phyloP scores from a whole-genome alignment of 345 rosid species.

The Salix brachista region DNA sequence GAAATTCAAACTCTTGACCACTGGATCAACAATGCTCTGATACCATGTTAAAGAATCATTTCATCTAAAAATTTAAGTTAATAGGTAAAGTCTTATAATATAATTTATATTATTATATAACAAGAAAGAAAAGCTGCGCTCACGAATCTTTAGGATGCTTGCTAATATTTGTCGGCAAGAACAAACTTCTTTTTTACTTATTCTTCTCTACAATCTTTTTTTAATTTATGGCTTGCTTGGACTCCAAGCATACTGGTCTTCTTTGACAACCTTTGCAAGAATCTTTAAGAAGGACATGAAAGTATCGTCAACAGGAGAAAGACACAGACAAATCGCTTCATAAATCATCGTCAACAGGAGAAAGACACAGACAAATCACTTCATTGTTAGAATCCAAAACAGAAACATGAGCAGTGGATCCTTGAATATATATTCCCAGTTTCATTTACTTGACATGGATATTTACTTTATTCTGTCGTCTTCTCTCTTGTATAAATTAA shows the following conservation, averaged over 20 bases:
- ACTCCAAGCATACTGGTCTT: not conserved
- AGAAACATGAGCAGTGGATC: too few species aligned
- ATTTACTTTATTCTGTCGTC: not conserved
- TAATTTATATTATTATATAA: too few species aligned
- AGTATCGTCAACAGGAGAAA: not conserved
- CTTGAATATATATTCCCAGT: not conserved
- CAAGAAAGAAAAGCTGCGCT: not conserved
- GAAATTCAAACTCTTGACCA: too few species aligned
- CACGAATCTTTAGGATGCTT: too few species aligned
- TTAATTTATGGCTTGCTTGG: not conserved
- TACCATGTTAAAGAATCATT: too few species aligned
- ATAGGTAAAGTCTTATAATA: accelerated
- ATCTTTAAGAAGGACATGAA: not conserved
- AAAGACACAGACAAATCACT: not conserved
- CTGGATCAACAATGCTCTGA: too few species aligned
- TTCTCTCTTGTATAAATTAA: not conserved
- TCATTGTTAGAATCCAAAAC: not conserved
- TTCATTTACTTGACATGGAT: not conserved
- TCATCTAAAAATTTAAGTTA: too few species aligned
- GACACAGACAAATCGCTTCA: not conserved
- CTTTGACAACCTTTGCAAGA: not conserved
- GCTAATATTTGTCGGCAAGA: not conserved
- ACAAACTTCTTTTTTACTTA: not conserved
- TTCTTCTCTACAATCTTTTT: not conserved
- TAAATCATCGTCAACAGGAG: not conserved